A percentile compares a stretch with the other conserved stretches of the same genome.
phyloP scores from a whole-genome alignment of 2,329 filamentous ascomycete genomes.

The Cephalotrichum gorgonifer region DNA sequence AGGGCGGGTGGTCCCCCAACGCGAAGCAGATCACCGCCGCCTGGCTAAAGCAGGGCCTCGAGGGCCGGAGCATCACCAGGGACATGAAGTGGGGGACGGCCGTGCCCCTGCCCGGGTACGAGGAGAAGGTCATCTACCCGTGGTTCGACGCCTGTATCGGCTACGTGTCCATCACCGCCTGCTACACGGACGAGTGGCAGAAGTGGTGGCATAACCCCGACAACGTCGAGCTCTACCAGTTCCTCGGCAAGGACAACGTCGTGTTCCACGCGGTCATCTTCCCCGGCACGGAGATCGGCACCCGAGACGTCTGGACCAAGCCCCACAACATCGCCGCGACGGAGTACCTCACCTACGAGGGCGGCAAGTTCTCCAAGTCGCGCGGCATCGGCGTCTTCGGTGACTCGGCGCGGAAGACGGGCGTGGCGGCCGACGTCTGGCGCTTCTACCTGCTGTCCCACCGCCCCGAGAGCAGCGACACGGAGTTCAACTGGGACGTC shows the following conservation, averaged over 20 bases:
- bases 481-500: conserved; percentile 79
- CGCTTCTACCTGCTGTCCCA: conserved; percentile 81
- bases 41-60: conserved; percentile 75
- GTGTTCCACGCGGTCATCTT: conserved; percentile 70
- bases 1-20: conserved; percentile 69
- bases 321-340: conserved; percentile 81
- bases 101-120: conserved; percentile 44
- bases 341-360: conserved; percentile 78
- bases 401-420: conserved; percentile 78
- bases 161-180: conserved; percentile 90
- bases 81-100: conserved; percentile 83
- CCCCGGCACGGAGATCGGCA: conserved; percentile 77
- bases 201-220: conserved; percentile 91
- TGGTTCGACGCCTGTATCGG: conserved; percentile 92
- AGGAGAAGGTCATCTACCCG: conserved; percentile 73
- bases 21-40: conserved; percentile 66
- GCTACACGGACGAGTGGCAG: conserved; percentile 82
- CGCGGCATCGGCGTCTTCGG: conserved; percentile 85
- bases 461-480: conserved; percentile 75
- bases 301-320: conserved; percentile 78
- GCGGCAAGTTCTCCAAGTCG: conserved; percentile 88
- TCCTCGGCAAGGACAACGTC: conserved; percentile 71
- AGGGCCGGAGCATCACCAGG: conserved; percentile 80
- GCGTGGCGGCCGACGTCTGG: conserved; percentile 81
- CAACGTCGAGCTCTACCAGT: conserved; percentile 81